Base-by-base conservation (phyloP, 768 basidiomycete genomes). In the Leccinellum luteum region DNA sequence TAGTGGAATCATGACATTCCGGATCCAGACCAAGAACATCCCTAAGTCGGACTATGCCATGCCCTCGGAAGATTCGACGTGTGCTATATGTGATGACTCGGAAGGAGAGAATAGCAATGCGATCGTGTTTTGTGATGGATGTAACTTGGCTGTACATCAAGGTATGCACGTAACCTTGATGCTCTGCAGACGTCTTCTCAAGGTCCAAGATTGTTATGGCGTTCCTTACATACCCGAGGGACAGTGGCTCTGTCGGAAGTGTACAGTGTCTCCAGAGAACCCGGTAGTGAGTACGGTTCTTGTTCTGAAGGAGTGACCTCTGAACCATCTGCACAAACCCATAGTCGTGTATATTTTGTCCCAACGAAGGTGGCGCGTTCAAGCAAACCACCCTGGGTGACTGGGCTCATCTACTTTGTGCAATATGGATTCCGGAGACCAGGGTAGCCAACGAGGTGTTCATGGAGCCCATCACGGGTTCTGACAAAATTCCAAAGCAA, bases 221-320 rank as follows among this genome's bases (percentile, higher is more conserved):
- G 94, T 99, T 2, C 97, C 97, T 12, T 99, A 99, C 69, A 98
- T 99, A 57, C 97, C 97, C 0, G 97, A 99, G 76, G 97, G 97
- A 1, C 97, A 99, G 72, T 99, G 97, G 97, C 83, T 99, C 32
- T 99, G 97, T 71, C 79, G 97, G 48, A 99, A 99, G 74, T 99
- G 97, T 67, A 98, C 94, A 0, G 94, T 98, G 10, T 96, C 94
- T 1, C 97, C 97, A 0, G 96, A 98, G 73, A 90, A 87, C 64
- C 93, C 95, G 14, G 97, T 99, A 59, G 94, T 95, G 68, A 62
- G 91, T 75, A 25, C 2, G 12, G 9, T 43, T 3, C 45, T 31
- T 25, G 52, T 19, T 35, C 32, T 57, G 9, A 28, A 19, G 14
- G 38, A 31, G 2, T 52, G 0, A 0, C 32, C 15, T 34, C 23